Conservation (phyloP, 2,329 filamentous ascomycete genomes). For the Geosmithia morbida region DNA sequence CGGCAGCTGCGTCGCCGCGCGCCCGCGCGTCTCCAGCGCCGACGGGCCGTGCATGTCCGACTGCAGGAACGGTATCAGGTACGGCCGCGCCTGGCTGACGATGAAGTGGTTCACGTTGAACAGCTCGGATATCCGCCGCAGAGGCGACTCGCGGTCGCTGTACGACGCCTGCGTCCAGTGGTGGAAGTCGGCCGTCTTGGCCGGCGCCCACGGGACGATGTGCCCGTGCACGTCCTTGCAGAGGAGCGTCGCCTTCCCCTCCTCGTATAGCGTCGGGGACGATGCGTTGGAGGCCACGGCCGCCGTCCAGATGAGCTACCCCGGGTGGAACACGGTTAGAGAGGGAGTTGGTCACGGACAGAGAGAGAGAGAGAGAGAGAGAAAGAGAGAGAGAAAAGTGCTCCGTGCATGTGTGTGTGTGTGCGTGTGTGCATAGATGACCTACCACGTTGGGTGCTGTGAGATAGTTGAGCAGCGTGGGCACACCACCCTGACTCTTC, state of each 20-base stretch:
- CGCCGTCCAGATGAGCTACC: slow-evolving; percentile 66
- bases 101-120: slow-evolving; percentile 96
- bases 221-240: slow-evolving; percentile 64
- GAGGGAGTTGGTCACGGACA: slow-evolving; percentile 3
- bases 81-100: slow-evolving; percentile 81
- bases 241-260: slow-evolving; percentile 49
- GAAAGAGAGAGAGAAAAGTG: background rate
- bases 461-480: slow-evolving; percentile 79
- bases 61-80: slow-evolving; percentile 72
- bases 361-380: background rate
- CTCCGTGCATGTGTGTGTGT: background rate
- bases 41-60: slow-evolving; percentile 67
- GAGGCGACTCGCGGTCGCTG: slow-evolving; percentile 47
- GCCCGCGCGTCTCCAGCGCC: slow-evolving; percentile 42
- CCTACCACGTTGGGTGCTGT: slow-evolving; percentile 84
- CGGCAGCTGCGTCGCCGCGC: slow-evolving; percentile 36
- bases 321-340: too few relatives aligned
- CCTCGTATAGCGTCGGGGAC: slow-evolving; percentile 49
- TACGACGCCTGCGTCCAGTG: slow-evolving; percentile 52
- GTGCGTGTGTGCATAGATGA: slow-evolving; percentile 10
- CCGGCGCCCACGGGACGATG: slow-evolving; percentile 60
- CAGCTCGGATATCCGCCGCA: slow-evolving; percentile 62
- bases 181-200: slow-evolving; percentile 46
- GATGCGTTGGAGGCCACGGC: slow-evolving; percentile 63
- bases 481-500: slow-evolving; percentile 58